Evolutionary conservation across 1,139 yeast genomes (phyloP), one percentile per base, ranked within the genome.

Genomic region (Diutina rugosa): DNA sequence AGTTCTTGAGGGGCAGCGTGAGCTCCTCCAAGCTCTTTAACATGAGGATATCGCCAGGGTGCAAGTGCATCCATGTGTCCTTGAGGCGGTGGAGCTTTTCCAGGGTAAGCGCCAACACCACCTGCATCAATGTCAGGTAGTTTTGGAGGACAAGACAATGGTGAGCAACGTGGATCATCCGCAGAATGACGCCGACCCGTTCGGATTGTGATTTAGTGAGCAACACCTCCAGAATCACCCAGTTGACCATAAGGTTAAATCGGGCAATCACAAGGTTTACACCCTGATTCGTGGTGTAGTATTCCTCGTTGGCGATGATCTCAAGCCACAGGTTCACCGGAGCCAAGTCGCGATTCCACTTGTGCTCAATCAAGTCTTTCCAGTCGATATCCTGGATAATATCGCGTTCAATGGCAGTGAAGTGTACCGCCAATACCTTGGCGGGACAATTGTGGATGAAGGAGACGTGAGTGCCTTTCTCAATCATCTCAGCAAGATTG

Each of bases 311-410:
- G 1, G 86, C 81, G 55, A 91, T 73, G 46, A 89, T 77, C 62
- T 85, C 87, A 35, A 90, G 72, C 99, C 99, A 93, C 65, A 95
- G 87, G 61, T 84, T 85, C n/a, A 85, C 85, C 0, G 91, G 86
- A 1, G 78, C 78, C 53, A 87, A 71, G 51, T 82, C 81, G 59
- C 80, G 80, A 60, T 80, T 80, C 90, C 96, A 87, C 58, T 82
- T 79, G 61, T 88, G 72, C 63, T 90, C 95, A 57, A 91, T 78
- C 56, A 91, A 75, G 63, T 90, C 97, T 65, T 85, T 85, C 98
- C 98, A 91, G 67, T 91, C 98, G 54, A 93, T 79, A 63, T 90
- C 97, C 56, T 82, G 80, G 45, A 91, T 69, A 56, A 91, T 81
- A 67, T 91, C 98, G 57, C 84, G 77, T 67, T 93, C 99, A 61